Conservation (phyloP, 2,329 filamentous ascomycete species). For the Lecanicillium sp. region DNA sequence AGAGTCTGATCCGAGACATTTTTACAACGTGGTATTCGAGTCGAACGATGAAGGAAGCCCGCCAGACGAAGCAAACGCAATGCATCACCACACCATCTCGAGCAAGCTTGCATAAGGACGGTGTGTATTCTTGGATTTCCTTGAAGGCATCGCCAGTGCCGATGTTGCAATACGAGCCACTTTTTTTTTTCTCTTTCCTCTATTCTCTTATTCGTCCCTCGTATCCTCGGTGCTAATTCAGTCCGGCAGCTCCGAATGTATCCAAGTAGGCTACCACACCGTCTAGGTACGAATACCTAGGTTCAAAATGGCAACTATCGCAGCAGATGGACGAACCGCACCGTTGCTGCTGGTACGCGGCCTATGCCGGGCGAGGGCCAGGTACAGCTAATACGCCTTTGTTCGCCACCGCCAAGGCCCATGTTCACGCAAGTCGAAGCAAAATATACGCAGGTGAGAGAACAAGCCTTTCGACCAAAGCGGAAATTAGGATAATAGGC, state of each 20-base stretch:
- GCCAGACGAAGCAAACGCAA: conserved; percentile 6
- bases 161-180: background rate
- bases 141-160: conserved; percentile 6
- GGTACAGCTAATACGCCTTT: background rate
- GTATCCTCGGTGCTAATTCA: conserved; percentile 1
- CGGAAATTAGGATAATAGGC: conserved; percentile 3
- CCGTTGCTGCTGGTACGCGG: background rate
- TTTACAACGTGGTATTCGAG: conserved; percentile 9
- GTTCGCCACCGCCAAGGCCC: conserved; percentile 9
- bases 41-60: background rate
- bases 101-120: background rate
- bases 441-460: conserved; percentile 2
- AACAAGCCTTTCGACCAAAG: conserved; percentile 3
- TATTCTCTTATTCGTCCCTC: background rate
- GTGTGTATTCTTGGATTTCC: conserved; percentile 4
- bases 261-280: no score
- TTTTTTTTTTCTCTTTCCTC: background rate
- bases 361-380: no score
- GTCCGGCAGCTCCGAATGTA: conserved; percentile 1
- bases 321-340: background rate
- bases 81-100: conserved; percentile 10
- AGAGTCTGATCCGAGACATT: conserved; percentile 1
- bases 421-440: conserved; percentile 11
- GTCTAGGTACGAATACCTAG: no score
- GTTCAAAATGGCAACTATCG: no score